Base-by-base conservation (phyloP, 805 yeast genomes). In the Sugiyamaella lignohabitans region DNA sequence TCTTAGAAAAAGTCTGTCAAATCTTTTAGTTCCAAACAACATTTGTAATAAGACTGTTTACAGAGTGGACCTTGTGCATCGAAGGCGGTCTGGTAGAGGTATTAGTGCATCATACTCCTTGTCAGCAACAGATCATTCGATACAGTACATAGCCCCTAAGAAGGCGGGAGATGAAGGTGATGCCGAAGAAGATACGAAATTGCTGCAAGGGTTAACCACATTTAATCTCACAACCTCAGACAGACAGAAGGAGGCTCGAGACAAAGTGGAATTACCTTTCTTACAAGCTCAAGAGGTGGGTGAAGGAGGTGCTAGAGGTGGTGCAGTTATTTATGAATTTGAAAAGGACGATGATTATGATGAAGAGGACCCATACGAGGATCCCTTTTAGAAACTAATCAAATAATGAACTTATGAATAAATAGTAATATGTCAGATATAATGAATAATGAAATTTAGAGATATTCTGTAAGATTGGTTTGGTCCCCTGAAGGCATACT, bases 261-360 rank as follows among this genome's bases (percentile, higher is more conserved):
- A 87, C 21, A 80, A 84, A 51, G 96, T 93, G 2, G 94, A 84
- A 41, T 70, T 91, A 49, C 98, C 98, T n/a, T 91, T 72, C 63
- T 68, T 91, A 70, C 85, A 84, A 53, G 98, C 98, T 0, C 98
- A 91, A 59, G 72, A 76, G 48, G 53, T 62, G 10, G 70, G 67
- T 29, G 68, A 71, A 16, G 64, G 73, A 24, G 85, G 83, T 18
- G 76, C 79, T 29, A 68, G 77, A 42, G 96, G 95, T 45, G 96
- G 98, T 17, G 97, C 98, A 1, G 89, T 93, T 55, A 95, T 91
- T 3, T 91, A 91, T 60, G 93, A 93, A 60, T 93, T 81, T 61
- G 98, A 93, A 59, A 87, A 89, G 60, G 98, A 91, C 63, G 98
- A 91, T 62, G 98, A 91, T 64, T 91, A 89, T 60, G 98, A 91